Percentiles rank a stretch among this genome's conserved stretches.
phyloP scores from a whole-genome alignment of 2,329 filamentous ascomycete genomes.

The Fusarium piperis region DNA sequence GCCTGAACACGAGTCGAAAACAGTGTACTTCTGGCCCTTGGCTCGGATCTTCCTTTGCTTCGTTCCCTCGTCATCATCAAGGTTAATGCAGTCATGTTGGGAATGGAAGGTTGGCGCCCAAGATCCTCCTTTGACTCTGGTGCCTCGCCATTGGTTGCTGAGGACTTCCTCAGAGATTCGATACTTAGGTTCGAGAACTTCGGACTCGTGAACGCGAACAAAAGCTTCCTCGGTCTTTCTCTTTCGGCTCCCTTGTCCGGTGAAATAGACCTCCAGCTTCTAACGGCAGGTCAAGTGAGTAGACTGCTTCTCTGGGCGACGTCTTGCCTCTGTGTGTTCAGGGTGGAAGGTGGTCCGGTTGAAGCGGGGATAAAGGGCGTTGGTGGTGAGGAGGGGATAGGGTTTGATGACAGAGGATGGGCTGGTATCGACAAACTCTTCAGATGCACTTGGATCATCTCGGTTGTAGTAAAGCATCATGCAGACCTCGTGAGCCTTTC shows the following conservation, averaged over 20 bases:
- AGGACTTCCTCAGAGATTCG: conserved; percentile 44
- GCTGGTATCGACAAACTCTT: conserved; percentile 54
- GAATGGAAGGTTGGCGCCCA: conserved; percentile 32
- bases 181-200: conserved; percentile 45
- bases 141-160: conserved; percentile 47
- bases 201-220: conserved; percentile 43
- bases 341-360: conserved; percentile 42
- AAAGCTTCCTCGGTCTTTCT: conserved; percentile 51
- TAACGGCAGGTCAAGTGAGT: conserved; percentile 63
- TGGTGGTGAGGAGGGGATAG: conserved; percentile 63
- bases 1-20: conserved; percentile 78
- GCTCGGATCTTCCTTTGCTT: conserved; percentile 1
- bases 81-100: conserved; percentile 26
- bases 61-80: conserved; percentile 28
- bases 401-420: conserved; percentile 50
- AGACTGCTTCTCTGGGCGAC: conserved; percentile 36
- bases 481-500: conserved; percentile 56
- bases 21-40: conserved; percentile 65
- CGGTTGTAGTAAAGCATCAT: conserved; percentile 52
- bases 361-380: conserved; percentile 56
- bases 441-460: conserved; percentile 37
- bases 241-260: conserved; percentile 27
- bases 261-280: conserved; percentile 48
- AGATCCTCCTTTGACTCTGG: conserved; percentile 45
- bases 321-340: neutral